A percentile compares a stretch with the other conserved stretches of the same genome.
phyloP scores from a whole-genome alignment of 1,284 basidiomycete species.

The Marasmius sp. region DNA sequence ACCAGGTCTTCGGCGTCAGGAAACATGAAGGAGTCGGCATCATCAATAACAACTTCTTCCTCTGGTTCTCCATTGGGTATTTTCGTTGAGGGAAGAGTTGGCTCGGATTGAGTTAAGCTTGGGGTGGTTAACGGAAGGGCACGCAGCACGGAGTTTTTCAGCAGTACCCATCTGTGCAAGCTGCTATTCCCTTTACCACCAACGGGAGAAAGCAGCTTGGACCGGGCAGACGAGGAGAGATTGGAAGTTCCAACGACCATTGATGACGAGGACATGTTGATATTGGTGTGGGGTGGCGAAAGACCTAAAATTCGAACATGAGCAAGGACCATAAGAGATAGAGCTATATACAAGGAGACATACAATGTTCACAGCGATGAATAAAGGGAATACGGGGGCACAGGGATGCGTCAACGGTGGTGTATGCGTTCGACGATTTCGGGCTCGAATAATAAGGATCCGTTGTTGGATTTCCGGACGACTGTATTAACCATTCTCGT shows the following conservation, averaged over 20 bases:
- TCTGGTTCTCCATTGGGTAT: conserved; percentile 32
- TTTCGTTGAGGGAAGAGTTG: conserved; percentile 1
- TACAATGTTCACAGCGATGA: conserved; percentile 4
- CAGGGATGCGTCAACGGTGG: conserved; percentile 36
- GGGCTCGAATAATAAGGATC: conserved; percentile 81
- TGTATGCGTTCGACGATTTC: conserved; percentile 85
- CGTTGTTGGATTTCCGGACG: conserved; percentile 75
- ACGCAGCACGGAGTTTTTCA: conserved; percentile 77
- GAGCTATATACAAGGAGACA: conserved; percentile 16
- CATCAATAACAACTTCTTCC: conserved; percentile 38
- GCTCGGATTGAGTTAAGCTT: conserved; percentile 22
- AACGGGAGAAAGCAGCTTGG: conserved; percentile 67
- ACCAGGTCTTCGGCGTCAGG: conserved; percentile 67
- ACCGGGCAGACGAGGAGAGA: conserved; percentile 65
- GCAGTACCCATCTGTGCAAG: conserved; percentile 81
- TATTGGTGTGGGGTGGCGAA: background rate
- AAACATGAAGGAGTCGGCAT: conserved; percentile 70
- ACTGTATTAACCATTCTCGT: conserved; percentile 81
- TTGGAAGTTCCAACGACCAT: conserved; percentile 49
- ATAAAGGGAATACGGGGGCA: conserved; percentile 17
- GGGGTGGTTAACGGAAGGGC: conserved; percentile 40
- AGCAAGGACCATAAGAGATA: background rate
- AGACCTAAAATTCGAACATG: background rate
- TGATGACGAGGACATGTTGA: conserved; percentile 12
- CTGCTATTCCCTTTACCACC: conserved; percentile 65